Evolutionary conservation across 2,329 filamentous ascomycete species (phyloP), one percentile per base, ranked within the genome.

Genomic region (Aspergillus brunneoviolaceus): DNA sequence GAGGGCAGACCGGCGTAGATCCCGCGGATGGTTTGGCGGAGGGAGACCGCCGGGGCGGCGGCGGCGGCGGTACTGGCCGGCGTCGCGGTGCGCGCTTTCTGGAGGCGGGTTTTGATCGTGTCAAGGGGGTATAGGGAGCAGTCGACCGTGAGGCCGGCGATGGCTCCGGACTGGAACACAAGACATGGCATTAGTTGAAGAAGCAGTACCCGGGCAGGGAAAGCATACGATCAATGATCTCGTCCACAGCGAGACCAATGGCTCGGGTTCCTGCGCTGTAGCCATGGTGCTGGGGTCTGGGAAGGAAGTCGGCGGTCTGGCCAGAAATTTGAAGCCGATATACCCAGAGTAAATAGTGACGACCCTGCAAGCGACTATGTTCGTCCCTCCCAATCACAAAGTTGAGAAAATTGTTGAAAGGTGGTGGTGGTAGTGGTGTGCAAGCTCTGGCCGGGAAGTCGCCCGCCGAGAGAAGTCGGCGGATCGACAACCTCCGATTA

Each of bases 71-170:
- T 51, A 85, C 85, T 64, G 92, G 92, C 39, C 19, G 39, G 14
- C 7, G 39, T 19, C 16, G 39, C 39, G 12, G 80, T 71, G 59
- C 75, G 71, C 60, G 74, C 75, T 65, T 77, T 77, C 63, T 99
- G 95, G 6, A 99, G 91, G 16, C 95, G 92, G 49, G 96, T 99
- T 81, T 99, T 99, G 74, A 99, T 88, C 0, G 95, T 99, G 84
- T 99, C 96, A 82, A 99, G 92, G 0, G 95, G 95, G 82, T 91
- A 99, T 73, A 99, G 91, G 58, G 92, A 92, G 71, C 96, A 88
- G 85, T 99, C 95, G 77, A 98, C 95, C 14, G 93, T 96, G 51
- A 95, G 95, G 73, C 95, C 95, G 67, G 95, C 95, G 67, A 97
- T 81, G 72, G 88, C 95, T 76, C 95, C 95, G 68, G 95, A 92